phyloP scores from a whole-genome alignment of 1,284 basidiomycete genomes.

The Leucoagaricus sp. region DNA sequence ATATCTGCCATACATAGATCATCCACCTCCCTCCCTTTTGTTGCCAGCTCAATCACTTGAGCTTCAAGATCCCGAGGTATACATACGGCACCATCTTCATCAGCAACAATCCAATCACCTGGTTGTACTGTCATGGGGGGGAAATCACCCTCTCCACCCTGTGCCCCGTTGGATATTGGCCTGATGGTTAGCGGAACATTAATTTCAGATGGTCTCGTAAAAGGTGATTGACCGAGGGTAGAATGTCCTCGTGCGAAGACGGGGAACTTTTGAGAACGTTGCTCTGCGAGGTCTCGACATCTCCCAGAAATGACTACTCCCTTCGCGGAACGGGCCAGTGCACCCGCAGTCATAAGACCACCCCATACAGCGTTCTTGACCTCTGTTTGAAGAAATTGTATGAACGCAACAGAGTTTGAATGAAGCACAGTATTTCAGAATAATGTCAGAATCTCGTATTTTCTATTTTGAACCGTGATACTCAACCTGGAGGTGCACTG shows the following conservation, averaged over 20 bases:
- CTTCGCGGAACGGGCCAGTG: slow-evolving; percentile 63
- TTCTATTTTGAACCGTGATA: not conserved
- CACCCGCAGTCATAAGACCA: slow-evolving; percentile 88
- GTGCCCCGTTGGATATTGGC: slow-evolving; percentile 34
- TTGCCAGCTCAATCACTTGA: slow-evolving; percentile 63
- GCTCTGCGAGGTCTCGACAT: slow-evolving; percentile 82
- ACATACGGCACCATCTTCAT: slow-evolving; percentile 90
- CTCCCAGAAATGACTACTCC: slow-evolving; percentile 85
- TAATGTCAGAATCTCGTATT: not conserved
- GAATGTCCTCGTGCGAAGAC: slow-evolving; percentile 84
- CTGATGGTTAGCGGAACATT: slow-evolving; percentile 73
- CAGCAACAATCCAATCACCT: slow-evolving; percentile 84
- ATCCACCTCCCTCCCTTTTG: slow-evolving; percentile 68
- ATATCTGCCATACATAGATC: slow-evolving; percentile 79
- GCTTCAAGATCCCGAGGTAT: slow-evolving; percentile 62
- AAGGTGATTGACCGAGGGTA: slow-evolving; percentile 86
- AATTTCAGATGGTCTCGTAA: slow-evolving; percentile 81
- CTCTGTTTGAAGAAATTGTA: slow-evolving; percentile 48
- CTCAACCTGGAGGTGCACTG: slow-evolving; percentile 69
- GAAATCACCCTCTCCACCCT: slow-evolving; percentile 36
- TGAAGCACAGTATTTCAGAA: not conserved
- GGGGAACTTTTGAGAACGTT: slow-evolving; percentile 66
- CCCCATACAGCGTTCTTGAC: slow-evolving; percentile 89
- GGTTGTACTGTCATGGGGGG: slow-evolving; percentile 66
- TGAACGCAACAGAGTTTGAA: slow-evolving; percentile 6